Base-by-base conservation (phyloP, 2,329 filamentous ascomycete genomes). In the Colletotrichum kahawae region DNA sequence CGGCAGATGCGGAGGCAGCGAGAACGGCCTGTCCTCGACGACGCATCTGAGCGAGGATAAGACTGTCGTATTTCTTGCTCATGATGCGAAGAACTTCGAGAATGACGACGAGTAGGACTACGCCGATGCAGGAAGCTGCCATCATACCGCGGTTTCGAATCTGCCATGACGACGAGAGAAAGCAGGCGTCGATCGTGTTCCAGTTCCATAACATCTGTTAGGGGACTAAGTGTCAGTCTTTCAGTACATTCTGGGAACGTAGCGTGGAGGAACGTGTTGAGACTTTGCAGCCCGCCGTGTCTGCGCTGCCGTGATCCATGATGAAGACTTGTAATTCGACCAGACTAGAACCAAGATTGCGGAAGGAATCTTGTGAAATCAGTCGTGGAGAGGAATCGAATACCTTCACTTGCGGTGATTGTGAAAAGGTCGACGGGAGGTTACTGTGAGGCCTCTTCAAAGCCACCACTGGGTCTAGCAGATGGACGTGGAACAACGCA, bases 261-360 rank as follows among this genome's bases (percentile, higher is more conserved):
- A 34, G 5, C 10, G 34, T 14, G 54, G 43, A 36, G 63, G 8
- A 33, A 68, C 79, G 57, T 77, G 84, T 82, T 36, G 78, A 78
- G 54, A 83, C 78, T 66, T 83, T 82, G 77, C 82, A 84, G 29
- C 75, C 76, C 24, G 76, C 70, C 51, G 73, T 79, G 18, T 76
- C 70, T 33, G 63, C 67, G 60, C 67, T 51, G 24, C 70, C 74
- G 67, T 81, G 43, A 31, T 77, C 66, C 66, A 68, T 68, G 33
- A 12, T 24, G 66, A 48, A 59, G 72, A 38, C 18, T 21, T 33
- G 12, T 5, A 31, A 34, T 13, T 13, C 13, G 31, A 33, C 43
- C 12, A 10, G n/a, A 51, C 5, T 13, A 13, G n/a, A 51, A 3
- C 3, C n/a, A 51, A 51, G 10, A 13, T 51, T n/a, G 43, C 7